Percentiles rank a stretch among this genome's conserved stretches.
phyloP scores from a whole-genome alignment of 2,329 filamentous ascomycete species.

The Fusarium keratoplasticum region DNA sequence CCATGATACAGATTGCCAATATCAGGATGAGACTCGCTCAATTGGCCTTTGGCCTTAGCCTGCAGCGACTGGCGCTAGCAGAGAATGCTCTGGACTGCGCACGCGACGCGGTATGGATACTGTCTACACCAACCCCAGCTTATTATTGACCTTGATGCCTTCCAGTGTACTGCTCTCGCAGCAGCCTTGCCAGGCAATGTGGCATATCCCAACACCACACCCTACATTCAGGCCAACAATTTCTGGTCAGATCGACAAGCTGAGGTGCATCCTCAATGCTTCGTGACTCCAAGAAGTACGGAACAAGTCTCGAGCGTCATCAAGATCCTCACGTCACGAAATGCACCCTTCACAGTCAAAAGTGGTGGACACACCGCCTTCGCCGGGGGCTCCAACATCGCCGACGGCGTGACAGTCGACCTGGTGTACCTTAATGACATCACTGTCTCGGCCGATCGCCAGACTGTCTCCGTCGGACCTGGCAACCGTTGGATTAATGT shows the following conservation, averaged over 20 bases:
- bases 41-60: background rate
- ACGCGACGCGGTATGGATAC: background rate
- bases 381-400: slow-evolving; percentile 56
- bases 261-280: slow-evolving; percentile 11
- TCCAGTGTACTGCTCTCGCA: background rate
- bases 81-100: background rate
- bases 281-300: background rate
- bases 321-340: background rate
- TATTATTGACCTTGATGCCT: background rate
- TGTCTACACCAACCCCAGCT: background rate
- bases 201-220: background rate
- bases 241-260: slow-evolving; percentile 23
- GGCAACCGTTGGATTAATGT: slow-evolving; percentile 24
- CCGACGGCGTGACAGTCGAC: slow-evolving; percentile 56
- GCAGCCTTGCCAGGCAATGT: background rate
- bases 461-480: slow-evolving; percentile 16
- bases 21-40: background rate
- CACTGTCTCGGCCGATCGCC: slow-evolving; percentile 6
- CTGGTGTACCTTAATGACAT: slow-evolving; percentile 52
- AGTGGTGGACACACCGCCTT: slow-evolving; percentile 64
- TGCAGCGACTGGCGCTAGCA: background rate
- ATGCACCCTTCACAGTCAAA: slow-evolving; percentile 58
- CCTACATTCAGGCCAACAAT: slow-evolving; percentile 2
- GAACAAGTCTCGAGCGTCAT: slow-evolving; percentile 3
- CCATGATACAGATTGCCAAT: background rate